Evolutionary conservation across 345 rosid genomes (phyloP).

Genomic region (Syzygium aqueum): DNA sequence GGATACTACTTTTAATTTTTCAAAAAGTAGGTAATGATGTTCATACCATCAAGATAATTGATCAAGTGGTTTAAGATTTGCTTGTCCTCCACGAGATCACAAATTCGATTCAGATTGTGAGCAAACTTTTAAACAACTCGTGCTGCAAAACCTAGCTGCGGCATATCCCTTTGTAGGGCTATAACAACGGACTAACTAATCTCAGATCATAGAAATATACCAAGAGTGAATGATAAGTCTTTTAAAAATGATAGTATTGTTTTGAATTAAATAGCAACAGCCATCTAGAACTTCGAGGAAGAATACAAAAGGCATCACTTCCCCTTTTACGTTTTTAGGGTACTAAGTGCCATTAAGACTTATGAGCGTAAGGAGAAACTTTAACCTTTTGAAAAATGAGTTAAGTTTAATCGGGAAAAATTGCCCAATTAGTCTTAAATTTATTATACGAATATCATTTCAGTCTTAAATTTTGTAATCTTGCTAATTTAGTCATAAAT

Average conservation of each 20-base stretch:
- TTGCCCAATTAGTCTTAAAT: too few species aligned
- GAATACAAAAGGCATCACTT: background rate
- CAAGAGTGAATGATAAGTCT: background rate
- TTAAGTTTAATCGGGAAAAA: too few species aligned
- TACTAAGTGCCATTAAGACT: background rate
- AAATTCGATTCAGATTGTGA: rapidly evolving
- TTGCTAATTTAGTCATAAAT: too few species aligned
- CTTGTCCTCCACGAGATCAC: background rate
- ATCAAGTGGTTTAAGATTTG: background rate
- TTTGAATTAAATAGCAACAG: background rate
- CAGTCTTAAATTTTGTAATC: too few species aligned
- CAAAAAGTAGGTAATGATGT: background rate
- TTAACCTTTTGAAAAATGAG: background rate
- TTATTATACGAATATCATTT: too few species aligned
- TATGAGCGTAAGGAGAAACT: background rate
- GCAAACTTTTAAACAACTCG: rapidly evolving
- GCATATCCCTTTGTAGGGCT: background rate
- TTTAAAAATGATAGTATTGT: background rate
- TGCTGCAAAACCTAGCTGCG: rapidly evolving
- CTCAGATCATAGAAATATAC: too few species aligned
- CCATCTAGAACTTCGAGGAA: background rate
- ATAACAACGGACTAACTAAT: background rate
- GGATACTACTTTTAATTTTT: background rate
- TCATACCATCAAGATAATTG: background rate
- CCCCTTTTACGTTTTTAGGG: background rate